A percentile compares a stretch with the other conserved stretches of the same genome.
Conservation (phyloP, 768 basidiomycete genomes). For the Mycena belliarum region DNA sequence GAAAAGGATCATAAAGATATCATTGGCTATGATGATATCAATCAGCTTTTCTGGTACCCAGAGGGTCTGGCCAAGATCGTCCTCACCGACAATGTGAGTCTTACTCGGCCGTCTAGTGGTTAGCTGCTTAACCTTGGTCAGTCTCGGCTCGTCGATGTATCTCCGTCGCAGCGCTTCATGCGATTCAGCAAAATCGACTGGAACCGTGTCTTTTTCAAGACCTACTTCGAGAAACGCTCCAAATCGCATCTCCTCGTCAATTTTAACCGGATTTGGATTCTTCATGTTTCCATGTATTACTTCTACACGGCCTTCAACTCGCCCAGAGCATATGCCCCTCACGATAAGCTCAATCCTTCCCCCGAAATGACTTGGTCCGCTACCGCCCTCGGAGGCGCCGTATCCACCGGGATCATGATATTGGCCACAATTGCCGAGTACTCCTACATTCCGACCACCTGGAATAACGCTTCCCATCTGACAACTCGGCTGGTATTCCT, state of each 20-base stretch:
- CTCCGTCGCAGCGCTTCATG: slow-evolving; percentile 92
- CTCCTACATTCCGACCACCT: slow-evolving; percentile 95
- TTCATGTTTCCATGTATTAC: slow-evolving; percentile 92
- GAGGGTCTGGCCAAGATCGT: slow-evolving; percentile 95
- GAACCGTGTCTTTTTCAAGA: slow-evolving; percentile 97
- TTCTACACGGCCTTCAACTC: slow-evolving; percentile 99
- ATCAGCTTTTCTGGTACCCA: slow-evolving; percentile 99
- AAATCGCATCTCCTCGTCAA: slow-evolving; percentile 93
- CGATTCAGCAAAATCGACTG: slow-evolving; percentile 91
- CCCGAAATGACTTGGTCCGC: slow-evolving; percentile 95
- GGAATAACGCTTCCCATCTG: slow-evolving; percentile 98
- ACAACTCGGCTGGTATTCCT: slow-evolving; percentile 93
- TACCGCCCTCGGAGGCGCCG: slow-evolving; percentile 92
- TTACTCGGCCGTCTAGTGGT: neutral
- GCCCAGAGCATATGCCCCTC: slow-evolving; percentile 84
- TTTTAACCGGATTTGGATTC: slow-evolving; percentile 98
- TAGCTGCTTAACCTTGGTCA: slow-evolving; percentile 30
- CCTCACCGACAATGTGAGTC: slow-evolving; percentile 77
- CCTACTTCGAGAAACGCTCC: slow-evolving; percentile 96
- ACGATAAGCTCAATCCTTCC: slow-evolving; percentile 64
- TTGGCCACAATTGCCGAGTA: slow-evolving; percentile 92
- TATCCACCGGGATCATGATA: slow-evolving; percentile 93
- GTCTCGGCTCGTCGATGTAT: slow-evolving; percentile 89
- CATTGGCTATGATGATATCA: slow-evolving; percentile 99
- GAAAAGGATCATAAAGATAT: slow-evolving; percentile 95